These are phyloP conservation scores for Baorangia bicolor DNA, from an alignment of 768 basidiomycete genomes.

Conservation along the genomic window DNA sequence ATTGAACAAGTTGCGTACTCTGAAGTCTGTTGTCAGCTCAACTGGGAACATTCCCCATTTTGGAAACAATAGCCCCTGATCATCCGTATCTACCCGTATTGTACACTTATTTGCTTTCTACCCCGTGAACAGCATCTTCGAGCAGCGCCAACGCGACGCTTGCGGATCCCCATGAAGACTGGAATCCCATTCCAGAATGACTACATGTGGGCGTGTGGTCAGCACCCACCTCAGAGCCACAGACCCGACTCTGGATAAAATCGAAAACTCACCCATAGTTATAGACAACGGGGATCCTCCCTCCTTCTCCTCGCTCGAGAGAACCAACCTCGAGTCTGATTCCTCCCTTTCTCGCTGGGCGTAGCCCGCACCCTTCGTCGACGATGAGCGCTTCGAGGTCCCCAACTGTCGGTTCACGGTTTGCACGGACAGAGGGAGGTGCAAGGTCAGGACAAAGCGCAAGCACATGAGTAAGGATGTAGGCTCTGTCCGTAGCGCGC, in stretches of 20 bases:
- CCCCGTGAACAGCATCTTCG: slow-evolving; percentile 37
- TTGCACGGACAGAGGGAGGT: slow-evolving; percentile 49
- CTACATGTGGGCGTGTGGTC: slow-evolving; percentile 29
- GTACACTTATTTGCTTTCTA: neutral
- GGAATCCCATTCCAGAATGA: slow-evolving; percentile 64
- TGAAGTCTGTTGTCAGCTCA: neutral
- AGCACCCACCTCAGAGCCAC: neutral
- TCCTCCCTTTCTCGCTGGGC: slow-evolving; percentile 68
- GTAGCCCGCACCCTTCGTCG: slow-evolving; percentile 59
- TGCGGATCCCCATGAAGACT: slow-evolving; percentile 67
- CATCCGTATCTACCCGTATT: neutral
- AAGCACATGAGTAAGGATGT: slow-evolving; percentile 55
- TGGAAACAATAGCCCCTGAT: neutral
- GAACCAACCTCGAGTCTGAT: slow-evolving; percentile 55
- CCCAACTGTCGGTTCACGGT: slow-evolving; percentile 46
- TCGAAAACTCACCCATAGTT: slow-evolving; percentile 58
- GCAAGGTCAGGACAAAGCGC: slow-evolving; percentile 56
- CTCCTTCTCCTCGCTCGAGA: slow-evolving; percentile 30
- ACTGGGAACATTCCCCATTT: neutral
- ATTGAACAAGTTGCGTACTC: neutral
- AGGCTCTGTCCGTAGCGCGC: slow-evolving; percentile 58
- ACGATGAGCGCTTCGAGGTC: slow-evolving; percentile 49
- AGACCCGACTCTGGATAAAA: neutral
- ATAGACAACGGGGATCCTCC: slow-evolving; percentile 49
- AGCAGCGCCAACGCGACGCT: slow-evolving; percentile 46